Percentiles rank a stretch among this genome's conserved stretches.
Evolutionary conservation across 345 rosid species (phyloP).

Genomic region (Moringa oleifera): DNA sequence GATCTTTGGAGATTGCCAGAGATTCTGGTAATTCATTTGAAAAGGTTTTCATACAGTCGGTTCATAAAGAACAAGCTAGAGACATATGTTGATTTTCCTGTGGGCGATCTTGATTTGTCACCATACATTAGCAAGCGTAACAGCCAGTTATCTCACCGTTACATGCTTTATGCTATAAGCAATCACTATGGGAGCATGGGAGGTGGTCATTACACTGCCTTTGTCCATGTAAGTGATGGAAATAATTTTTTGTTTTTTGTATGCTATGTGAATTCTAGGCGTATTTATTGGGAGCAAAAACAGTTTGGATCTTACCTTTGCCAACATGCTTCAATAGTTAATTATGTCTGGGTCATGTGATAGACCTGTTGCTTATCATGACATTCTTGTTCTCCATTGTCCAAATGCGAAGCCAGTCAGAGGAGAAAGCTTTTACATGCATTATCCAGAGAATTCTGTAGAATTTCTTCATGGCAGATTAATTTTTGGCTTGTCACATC

Average conservation of each 20-base stretch:
- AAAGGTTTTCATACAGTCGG: conserved; percentile 89
- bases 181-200: conserved; percentile 98
- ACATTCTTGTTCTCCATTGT: background rate
- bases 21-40: conserved; percentile 88
- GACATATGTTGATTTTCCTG: conserved; percentile 86
- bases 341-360: background rate
- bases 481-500: background rate
- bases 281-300: background rate
- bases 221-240: conserved; percentile 85
- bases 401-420: too few species aligned
- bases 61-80: conserved; percentile 88
- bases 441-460: too few species aligned
- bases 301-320: too few species aligned
- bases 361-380: background rate
- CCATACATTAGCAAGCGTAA: conserved; percentile 54
- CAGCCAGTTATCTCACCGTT: conserved; percentile 45
- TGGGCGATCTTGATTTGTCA: conserved; percentile 85
- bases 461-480: too few species aligned
- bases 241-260: too few species aligned
- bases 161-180: conserved; percentile 91
- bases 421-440: too few species aligned
- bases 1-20: conserved; percentile 98
- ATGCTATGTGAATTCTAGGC: background rate
- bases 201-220: conserved; percentile 98
- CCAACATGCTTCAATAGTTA: too few species aligned